phyloP scores from a whole-genome alignment of 768 basidiomycete species.

The Leccinum uliginosum region DNA sequence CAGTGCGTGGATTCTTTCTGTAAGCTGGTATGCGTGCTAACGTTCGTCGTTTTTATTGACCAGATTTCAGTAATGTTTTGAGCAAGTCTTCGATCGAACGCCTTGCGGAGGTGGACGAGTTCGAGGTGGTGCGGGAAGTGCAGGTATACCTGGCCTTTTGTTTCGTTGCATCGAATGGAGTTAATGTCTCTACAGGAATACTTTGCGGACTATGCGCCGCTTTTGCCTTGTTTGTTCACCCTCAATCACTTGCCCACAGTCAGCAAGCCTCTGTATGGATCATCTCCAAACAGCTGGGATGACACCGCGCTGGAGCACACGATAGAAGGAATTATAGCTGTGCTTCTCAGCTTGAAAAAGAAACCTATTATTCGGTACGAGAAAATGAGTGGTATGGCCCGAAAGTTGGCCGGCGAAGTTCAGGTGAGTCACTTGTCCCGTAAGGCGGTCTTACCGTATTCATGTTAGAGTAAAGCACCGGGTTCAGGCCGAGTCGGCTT shows the following conservation, averaged over 20 bases:
- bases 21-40: constrained; percentile 16
- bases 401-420: constrained; percentile 81
- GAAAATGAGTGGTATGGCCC: constrained; percentile 88
- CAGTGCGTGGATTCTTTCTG: constrained; percentile 68
- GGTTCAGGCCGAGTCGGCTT: constrained; percentile 70
- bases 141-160: constrained; percentile 52
- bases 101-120: constrained; percentile 90
- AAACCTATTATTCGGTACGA: constrained; percentile 94
- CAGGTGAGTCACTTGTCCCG: constrained; percentile 45
- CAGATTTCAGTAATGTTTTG: constrained; percentile 94
- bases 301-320: constrained; percentile 67
- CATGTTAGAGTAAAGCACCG: constrained; percentile 49
- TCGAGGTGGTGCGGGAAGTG: constrained; percentile 94
- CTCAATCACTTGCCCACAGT: constrained; percentile 69
- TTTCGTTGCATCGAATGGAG: background rate
- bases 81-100: constrained; percentile 89
- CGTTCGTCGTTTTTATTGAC: background rate
- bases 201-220: constrained; percentile 93
- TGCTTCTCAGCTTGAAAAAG: constrained; percentile 93
- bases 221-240: constrained; percentile 84
- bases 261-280: constrained; percentile 64
- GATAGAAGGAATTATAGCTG: constrained; percentile 76
- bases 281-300: constrained; percentile 72
- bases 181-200: constrained; percentile 64
- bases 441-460: background rate